Evolutionary conservation across 163 green algal genomes (phyloP), one percentile per base, ranked within the genome.

Genomic region (Prototheca wickerhamii): DNA sequence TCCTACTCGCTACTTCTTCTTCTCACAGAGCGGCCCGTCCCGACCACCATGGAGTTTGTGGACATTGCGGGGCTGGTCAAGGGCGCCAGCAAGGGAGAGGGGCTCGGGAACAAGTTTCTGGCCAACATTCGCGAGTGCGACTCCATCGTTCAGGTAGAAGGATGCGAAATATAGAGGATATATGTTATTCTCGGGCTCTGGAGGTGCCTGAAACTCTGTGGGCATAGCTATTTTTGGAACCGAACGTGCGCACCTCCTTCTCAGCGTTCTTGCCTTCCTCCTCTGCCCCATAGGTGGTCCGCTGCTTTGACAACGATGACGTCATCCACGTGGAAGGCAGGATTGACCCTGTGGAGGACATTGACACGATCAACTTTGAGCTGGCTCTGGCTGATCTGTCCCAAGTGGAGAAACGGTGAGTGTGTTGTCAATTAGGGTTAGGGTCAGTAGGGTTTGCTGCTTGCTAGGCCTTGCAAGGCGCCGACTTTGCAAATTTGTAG

Each of bases 351-450:
- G 60, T 87, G 32, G 79, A 85, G 20, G 92, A 75, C 46, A 85
- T 87, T 33, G 91, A 97, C 40, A 76, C 89, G 35, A 98, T 99
- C 76, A 97, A 97, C 76, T 85, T 97, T 70, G 93, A 99, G 84
- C 84, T 99, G 60, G 89, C 84, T 8, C 80, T 99, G 44, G 76
- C 87, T 2, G 93, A 99, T 69, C 74, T 97, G 37, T 63, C 60
- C 7, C 87, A 96, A 67, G 87, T 97, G 42, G 83, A 91, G 69
- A 85, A 88, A 63, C 35, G 72, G 66, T 42, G 32, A 55, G 42
- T 46, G 30, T 8, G 52, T 25, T 7, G n/a, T 59, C n/a, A 18
- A 6, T 12, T 23, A 43, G 60, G 56, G 53, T 64, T 55, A 70
- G 64, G 37, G 43, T 43, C 55, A 56, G 49, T n/a, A 28, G 15